Conservation (phyloP, 805 yeast species). For the Hanseniaspora singularis region DNA sequence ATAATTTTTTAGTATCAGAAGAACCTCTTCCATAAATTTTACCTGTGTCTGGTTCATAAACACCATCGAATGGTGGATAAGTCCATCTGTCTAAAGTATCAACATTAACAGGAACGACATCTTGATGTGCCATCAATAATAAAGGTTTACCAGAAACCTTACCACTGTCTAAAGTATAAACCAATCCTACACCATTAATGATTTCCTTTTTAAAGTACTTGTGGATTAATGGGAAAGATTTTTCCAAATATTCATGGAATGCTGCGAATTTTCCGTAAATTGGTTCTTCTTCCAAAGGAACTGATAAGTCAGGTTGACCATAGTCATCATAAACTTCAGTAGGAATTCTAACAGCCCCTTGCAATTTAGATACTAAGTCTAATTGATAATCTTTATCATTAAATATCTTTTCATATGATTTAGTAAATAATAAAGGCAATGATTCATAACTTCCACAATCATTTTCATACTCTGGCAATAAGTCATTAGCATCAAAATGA, state of each 20-base stretch:
- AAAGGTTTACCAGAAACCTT: conserved; percentile 38
- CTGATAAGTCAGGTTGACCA: conserved; percentile 17
- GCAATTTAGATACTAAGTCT: conserved; percentile 25
- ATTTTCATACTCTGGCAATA: conserved; percentile 9
- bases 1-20: conserved; percentile 50
- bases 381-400: conserved; percentile 15
- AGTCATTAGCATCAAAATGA: neutral
- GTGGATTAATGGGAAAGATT: conserved; percentile 40
- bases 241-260: conserved; percentile 39
- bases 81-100: conserved; percentile 45
- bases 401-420: conserved; percentile 16
- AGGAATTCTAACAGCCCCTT: conserved; percentile 45
- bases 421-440: conserved; percentile 13
- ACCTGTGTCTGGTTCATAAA: conserved; percentile 40
- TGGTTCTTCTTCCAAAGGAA: conserved; percentile 16
- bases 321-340: conserved; percentile 45
- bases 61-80: conserved; percentile 46
- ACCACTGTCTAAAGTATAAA: conserved; percentile 36
- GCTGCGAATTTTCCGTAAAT: conserved; percentile 16
- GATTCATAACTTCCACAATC: conserved; percentile 16
- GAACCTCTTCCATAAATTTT: conserved; percentile 55
- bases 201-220: conserved; percentile 33
- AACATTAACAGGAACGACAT: conserved; percentile 57
- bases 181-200: conserved; percentile 46
- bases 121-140: conserved; percentile 57